phyloP scores from a whole-genome alignment of 1,139 yeast genomes.

The Hyphopichia wangnamkhiaoensis region DNA sequence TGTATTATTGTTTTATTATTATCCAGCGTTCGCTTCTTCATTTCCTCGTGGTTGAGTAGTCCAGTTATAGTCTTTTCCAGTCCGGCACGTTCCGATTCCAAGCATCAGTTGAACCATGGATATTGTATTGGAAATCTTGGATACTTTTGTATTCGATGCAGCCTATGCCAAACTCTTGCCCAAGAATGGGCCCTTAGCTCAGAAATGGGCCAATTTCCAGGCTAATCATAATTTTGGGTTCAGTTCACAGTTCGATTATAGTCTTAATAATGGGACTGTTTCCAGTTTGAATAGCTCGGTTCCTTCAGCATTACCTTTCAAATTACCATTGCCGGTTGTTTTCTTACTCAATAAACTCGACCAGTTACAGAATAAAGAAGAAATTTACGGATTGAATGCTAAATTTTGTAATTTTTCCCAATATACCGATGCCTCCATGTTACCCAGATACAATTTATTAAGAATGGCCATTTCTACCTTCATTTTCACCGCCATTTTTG shows the following conservation, averaged over 20 bases:
- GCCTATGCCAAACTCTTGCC: slow-evolving; percentile 59
- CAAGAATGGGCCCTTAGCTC: slow-evolving; percentile 26
- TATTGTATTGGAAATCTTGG: slow-evolving; percentile 78
- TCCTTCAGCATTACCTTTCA: background rate
- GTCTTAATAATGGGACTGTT: too few relatives aligned
- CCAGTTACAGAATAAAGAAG: slow-evolving; percentile 32
- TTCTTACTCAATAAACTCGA: slow-evolving; percentile 19
- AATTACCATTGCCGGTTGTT: slow-evolving; percentile 16
- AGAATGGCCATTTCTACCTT: slow-evolving; percentile 74
- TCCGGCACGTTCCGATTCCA: too few relatives aligned
- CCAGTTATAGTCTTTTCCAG: too few relatives aligned
- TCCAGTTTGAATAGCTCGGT: too few relatives aligned
- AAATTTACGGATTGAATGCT: slow-evolving; percentile 41
- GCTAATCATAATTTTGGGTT: background rate
- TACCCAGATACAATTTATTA: slow-evolving; percentile 69
- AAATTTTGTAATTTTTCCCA: slow-evolving; percentile 43
- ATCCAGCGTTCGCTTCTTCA: too few relatives aligned
- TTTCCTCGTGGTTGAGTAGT: too few relatives aligned
- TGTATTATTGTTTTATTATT: too few relatives aligned
- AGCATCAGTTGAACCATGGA: too few relatives aligned
- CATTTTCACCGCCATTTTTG: slow-evolving; percentile 75
- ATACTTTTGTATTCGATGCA: slow-evolving; percentile 69
- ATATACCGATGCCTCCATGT: slow-evolving; percentile 59
- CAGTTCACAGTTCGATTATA: background rate
- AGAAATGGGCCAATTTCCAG: background rate